Percentiles rank a stretch among this genome's conserved stretches.
These are phyloP conservation scores for Daldinia childiae DNA, from an alignment of 495 filamentous ascomycete species.

Conservation along the genomic window DNA sequence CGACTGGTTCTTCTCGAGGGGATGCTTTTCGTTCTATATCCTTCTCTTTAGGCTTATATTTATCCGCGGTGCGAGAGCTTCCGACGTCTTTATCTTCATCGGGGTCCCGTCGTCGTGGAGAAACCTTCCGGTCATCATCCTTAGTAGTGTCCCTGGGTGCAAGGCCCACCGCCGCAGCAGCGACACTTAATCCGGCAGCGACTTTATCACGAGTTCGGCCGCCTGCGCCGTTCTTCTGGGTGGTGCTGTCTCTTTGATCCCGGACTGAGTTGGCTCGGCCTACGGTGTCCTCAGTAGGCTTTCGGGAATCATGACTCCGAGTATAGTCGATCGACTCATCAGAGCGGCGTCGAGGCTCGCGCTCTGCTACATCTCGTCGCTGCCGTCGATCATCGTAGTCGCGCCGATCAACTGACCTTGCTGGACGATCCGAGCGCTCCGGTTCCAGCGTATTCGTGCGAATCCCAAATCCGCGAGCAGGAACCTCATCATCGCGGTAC, in stretches of 20 bases:
- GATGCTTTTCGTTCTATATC: constrained; percentile 36
- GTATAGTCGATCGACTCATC: constrained; percentile 47
- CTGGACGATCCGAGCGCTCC: constrained; percentile 40
- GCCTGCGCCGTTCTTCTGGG: constrained; percentile 38
- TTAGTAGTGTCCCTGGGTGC: constrained; percentile 32
- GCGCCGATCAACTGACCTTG: constrained; percentile 40
- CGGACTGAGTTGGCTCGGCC: constrained; percentile 34
- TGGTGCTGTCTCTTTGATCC: constrained; percentile 42
- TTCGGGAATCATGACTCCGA: constrained; percentile 35
- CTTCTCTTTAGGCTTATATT: constrained; percentile 33
- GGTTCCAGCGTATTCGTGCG: constrained; percentile 49
- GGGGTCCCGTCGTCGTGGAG: constrained; percentile 38
- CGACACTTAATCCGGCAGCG: constrained; percentile 48
- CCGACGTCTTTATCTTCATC: constrained; percentile 39
- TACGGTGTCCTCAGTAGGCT: constrained; percentile 30
- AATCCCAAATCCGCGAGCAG: constrained; percentile 57
- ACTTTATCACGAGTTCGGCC: constrained; percentile 50
- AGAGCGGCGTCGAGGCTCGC: constrained; percentile 48
- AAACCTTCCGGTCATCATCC: constrained; percentile 49
- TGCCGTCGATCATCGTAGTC: constrained; percentile 53
- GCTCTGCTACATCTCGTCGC: constrained; percentile 44
- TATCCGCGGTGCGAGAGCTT: constrained; percentile 28
- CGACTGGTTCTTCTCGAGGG: constrained; percentile 35
- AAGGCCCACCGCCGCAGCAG: constrained; percentile 53
- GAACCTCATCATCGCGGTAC: constrained; percentile 53